Evolutionary conservation across 208 protist species (phyloP).

Genomic region (Naegleria lovaniensis): DNA sequence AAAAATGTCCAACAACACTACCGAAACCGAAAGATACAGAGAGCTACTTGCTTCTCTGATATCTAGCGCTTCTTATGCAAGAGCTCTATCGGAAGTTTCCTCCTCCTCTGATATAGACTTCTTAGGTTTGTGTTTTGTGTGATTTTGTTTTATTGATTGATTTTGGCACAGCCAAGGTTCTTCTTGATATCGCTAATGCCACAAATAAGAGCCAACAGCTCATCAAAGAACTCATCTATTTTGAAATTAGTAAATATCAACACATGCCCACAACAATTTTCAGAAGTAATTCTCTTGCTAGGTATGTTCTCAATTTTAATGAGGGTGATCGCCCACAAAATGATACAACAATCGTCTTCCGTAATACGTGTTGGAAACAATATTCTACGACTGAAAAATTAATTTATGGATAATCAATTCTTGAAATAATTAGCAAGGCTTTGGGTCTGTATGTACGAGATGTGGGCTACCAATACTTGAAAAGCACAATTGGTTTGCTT

Average conservation of each 20-base stretch:
- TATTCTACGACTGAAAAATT: not conserved
- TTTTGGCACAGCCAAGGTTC: not conserved
- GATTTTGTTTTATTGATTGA: not conserved
- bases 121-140: not conserved
- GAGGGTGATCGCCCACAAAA: not conserved
- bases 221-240: not conserved
- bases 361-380: not conserved
- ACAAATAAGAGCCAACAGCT: not conserved
- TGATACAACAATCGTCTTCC: not conserved
- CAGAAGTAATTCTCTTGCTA: constrained; percentile 24
- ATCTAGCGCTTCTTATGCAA: not conserved
- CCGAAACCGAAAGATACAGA: not conserved
- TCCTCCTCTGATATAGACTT: not conserved
- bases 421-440: too few relatives aligned
- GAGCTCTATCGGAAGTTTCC: not conserved
- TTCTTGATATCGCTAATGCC: not conserved
- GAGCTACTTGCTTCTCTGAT: not conserved
- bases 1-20: not conserved
- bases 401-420: not conserved
- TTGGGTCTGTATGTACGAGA: not conserved
- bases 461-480: constrained; percentile 15
- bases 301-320: not conserved
- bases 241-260: constrained; percentile 20
- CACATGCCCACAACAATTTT: constrained; percentile 16
- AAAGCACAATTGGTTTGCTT: not conserved